Evolutionary conservation across 2,329 filamentous ascomycete genomes (phyloP).

Genomic region (Neopestalotiopsis sp.): DNA sequence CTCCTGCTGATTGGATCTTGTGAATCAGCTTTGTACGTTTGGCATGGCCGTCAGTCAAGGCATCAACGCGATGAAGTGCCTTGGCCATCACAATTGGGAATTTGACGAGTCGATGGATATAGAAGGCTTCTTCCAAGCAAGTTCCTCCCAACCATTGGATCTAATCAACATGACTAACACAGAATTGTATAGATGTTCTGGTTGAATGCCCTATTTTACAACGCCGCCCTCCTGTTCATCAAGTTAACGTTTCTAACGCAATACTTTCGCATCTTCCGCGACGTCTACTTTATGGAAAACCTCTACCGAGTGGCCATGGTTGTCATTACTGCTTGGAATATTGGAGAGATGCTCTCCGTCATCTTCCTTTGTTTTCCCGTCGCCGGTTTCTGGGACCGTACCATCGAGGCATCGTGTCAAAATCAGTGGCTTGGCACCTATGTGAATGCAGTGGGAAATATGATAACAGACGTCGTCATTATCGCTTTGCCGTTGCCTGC

Average conservation of each 20-base stretch:
- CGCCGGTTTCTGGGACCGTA: constrained; percentile 34
- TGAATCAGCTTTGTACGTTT: neutral
- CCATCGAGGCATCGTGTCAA: constrained; percentile 16
- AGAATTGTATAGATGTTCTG: constrained; percentile 12
- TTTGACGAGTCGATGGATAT: neutral
- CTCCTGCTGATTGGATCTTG: neutral
- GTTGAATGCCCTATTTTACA: constrained; percentile 39
- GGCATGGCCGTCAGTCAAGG: neutral
- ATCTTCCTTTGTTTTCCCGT: constrained; percentile 34
- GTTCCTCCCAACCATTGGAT: neutral
- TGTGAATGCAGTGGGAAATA: constrained; percentile 20
- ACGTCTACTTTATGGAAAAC: constrained; percentile 27
- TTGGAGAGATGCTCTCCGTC: constrained; percentile 33
- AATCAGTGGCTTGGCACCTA: constrained; percentile 19
- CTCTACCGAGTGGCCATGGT: constrained; percentile 32
- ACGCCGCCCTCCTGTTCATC: constrained; percentile 33
- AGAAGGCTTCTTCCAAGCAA: constrained; percentile 3
- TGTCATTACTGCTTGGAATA: constrained; percentile 34
- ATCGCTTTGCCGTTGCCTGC: constrained; percentile 20
- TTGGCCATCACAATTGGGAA: constrained; percentile 4
- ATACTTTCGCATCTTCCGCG: constrained; percentile 42
- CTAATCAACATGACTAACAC: neutral
- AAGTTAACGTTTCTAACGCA: constrained; percentile 44
- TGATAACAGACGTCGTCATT: constrained; percentile 21
- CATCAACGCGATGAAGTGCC: neutral